phyloP scores from a whole-genome alignment of 2,329 filamentous ascomycete species.

The Aspergillus phoenicis region DNA sequence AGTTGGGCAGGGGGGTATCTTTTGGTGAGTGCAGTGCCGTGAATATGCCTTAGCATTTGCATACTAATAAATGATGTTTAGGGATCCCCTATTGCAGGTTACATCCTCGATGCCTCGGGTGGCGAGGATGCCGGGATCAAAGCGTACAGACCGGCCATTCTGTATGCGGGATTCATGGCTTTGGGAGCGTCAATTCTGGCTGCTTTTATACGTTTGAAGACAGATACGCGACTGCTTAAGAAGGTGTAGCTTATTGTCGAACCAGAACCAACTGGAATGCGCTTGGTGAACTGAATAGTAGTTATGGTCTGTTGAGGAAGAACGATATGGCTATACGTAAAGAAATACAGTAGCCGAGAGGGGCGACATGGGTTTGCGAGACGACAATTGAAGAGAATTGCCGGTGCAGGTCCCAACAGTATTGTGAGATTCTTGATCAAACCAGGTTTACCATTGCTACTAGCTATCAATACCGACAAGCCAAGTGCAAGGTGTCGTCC shows the following conservation, averaged over 20 bases:
- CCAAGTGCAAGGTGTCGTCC: too few relatives aligned
- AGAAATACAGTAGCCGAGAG: too few relatives aligned
- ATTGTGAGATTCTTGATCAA: too few relatives aligned
- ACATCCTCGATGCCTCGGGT: slow-evolving; percentile 59
- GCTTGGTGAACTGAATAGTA: too few relatives aligned
- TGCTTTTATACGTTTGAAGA: slow-evolving; percentile 47
- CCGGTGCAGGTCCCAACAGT: too few relatives aligned
- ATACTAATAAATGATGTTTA: slow-evolving; percentile 19
- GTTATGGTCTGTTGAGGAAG: too few relatives aligned
- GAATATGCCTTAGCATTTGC: background rate
- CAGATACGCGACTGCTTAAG: slow-evolving; percentile 40
- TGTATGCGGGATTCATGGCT: slow-evolving; percentile 60
- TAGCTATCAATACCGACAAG: too few relatives aligned
- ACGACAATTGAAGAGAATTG: too few relatives aligned
- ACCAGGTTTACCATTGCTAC: too few relatives aligned
- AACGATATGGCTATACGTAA: too few relatives aligned
- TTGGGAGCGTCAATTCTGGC: slow-evolving; percentile 50
- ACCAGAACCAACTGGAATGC: too few relatives aligned
- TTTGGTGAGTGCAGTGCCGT: slow-evolving; percentile 47
- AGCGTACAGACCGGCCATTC: slow-evolving; percentile 63
- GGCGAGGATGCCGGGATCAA: slow-evolving; percentile 53
- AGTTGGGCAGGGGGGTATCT: slow-evolving; percentile 65
- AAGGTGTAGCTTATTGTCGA: slow-evolving; percentile 19
- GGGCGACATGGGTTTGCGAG: too few relatives aligned
- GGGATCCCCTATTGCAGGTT: slow-evolving; percentile 63